Conservation (phyloP, 2,329 filamentous ascomycete genomes). For the Fusarium verrucosum region DNA sequence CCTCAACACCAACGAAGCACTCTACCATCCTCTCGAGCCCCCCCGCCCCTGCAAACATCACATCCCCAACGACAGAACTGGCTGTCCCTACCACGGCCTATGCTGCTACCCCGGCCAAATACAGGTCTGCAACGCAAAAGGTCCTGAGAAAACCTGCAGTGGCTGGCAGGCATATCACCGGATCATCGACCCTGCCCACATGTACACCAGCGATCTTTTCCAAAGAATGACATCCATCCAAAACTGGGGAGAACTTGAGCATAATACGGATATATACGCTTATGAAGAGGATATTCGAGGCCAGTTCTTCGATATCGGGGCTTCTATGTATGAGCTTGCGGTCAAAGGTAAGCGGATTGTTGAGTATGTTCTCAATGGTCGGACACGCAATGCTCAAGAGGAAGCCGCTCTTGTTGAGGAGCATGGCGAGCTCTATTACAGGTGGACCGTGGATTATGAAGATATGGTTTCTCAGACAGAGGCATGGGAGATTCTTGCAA, state of each 20-base stretch:
- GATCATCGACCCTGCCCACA: not conserved
- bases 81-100: conserved; percentile 8
- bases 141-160: not conserved
- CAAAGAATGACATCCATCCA: not conserved
- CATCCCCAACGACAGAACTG: fast-evolving
- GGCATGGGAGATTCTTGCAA: conserved; percentile 18
- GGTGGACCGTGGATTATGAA: not conserved
- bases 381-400: not conserved
- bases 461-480: not conserved
- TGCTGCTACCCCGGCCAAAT: conserved; percentile 4
- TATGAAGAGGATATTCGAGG: conserved; percentile 16
- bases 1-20: not conserved
- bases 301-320: conserved; percentile 22
- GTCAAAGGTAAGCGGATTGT: not conserved
- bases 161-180: conserved; percentile 21
- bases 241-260: not conserved
- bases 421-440: not conserved
- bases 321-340: not conserved
- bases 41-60: conserved; percentile 7
- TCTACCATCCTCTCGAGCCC: conserved; percentile 25
- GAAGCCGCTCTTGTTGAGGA: not conserved
- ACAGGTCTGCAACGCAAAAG: not conserved
- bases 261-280: not conserved
- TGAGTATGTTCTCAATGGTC: not conserved
- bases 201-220: not conserved